Evolutionary conservation across 305 asterid species (phyloP), one percentile per base, ranked within the genome.

Genomic region (Striga hermonthica): DNA sequence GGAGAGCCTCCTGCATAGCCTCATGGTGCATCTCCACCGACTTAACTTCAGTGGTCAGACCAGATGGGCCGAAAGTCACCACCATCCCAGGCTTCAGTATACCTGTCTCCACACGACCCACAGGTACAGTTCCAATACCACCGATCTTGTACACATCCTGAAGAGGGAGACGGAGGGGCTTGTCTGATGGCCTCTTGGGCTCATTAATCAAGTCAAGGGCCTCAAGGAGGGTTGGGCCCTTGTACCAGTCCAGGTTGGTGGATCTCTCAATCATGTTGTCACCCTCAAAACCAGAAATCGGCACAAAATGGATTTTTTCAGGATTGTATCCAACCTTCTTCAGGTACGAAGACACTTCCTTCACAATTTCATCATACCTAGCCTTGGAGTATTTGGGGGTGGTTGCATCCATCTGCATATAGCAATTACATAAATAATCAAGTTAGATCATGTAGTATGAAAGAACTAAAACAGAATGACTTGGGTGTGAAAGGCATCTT

Each of bases 141-240:
- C 83, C 83, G 6, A 78, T 78, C 80, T 78, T 78, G 75, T 78
- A 78, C 3, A 78, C 80, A 13, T 78, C 83, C 83, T 78, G 83
- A 68, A 78, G 83, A 2, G 83, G 83, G 68, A 78, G 83, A 47
- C 83, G 80, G 47, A 78, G 82, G 65, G 83, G 83, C 72, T 78
- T 78, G 80, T 79, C 80, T 5, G 83, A 65, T 11, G 83, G 81
- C 62, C 81, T 70, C 73, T 73, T 79, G 54, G 84, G 84, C 74
- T 80, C 84, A 1, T 37, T 11, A 12, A 80, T 62, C 64, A n/a
- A 5, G 72, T 80, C 84, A 1, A 80, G 77, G 3, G 84, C 84
- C 12, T 80, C 84, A 0, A 80, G 82, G 22, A 80, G 85, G 59
- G 85, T 80, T 1, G 80, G 85, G 28, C 85, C 85, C 85, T 80